Percentiles rank a stretch among this genome's conserved stretches.
phyloP scores from a whole-genome alignment of 1,284 basidiomycete genomes.

The Puccinia triticina region DNA sequence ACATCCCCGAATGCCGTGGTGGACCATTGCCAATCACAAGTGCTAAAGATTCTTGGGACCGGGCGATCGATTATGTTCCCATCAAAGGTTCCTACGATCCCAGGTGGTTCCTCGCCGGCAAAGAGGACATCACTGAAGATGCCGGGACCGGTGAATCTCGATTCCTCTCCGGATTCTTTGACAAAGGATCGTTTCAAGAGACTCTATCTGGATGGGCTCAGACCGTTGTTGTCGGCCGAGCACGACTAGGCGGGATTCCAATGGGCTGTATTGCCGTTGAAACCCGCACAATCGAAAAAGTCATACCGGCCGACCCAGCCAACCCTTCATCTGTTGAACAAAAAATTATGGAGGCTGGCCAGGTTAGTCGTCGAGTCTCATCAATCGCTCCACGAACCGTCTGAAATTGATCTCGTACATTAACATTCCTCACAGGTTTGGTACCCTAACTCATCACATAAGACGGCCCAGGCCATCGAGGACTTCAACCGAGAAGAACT shows the following conservation, averaged over 20 bases:
- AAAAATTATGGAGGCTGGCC: constrained; percentile 97
- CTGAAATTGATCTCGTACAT: background rate
- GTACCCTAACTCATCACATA: constrained; percentile 99
- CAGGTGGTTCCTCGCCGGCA: constrained; percentile 95
- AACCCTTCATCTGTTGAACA: constrained; percentile 97
- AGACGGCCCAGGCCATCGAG: constrained; percentile 98
- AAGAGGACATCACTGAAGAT: constrained; percentile 73
- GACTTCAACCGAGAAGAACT: constrained; percentile 97
- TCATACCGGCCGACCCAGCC: constrained; percentile 97
- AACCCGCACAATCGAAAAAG: constrained; percentile 93
- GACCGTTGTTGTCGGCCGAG: constrained; percentile 95
- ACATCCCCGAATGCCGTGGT: constrained; percentile 80
- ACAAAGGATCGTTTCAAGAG: constrained; percentile 94
- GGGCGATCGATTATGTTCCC: constrained; percentile 84
- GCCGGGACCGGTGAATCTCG: constrained; percentile 63
- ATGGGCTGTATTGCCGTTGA: constrained; percentile 98
- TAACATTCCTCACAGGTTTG: constrained; percentile 66
- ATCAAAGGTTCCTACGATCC: constrained; percentile 96
- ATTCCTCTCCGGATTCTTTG: constrained; percentile 90
- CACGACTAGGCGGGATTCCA: constrained; percentile 93
- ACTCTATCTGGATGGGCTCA: constrained; percentile 95
- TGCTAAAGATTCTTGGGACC: constrained; percentile 82
- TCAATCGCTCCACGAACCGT: background rate
- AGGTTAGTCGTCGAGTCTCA: constrained; percentile 60
- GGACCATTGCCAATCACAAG: constrained; percentile 74